Evolutionary conservation across 257 asterid species (phyloP), one percentile per base, ranked within the genome.

Genomic region (Cinchona pubescens): DNA sequence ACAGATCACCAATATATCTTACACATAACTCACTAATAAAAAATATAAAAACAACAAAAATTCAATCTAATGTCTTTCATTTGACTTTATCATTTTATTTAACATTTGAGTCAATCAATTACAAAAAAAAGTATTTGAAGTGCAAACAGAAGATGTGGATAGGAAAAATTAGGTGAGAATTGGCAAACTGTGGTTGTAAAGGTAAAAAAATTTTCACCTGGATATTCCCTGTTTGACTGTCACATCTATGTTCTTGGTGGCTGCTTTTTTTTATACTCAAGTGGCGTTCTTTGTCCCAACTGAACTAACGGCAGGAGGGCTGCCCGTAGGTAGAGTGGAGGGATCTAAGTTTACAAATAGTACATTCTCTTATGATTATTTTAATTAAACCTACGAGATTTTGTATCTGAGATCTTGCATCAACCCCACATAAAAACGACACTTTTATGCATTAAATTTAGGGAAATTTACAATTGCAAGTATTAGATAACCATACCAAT

Each of bases 171-270:
- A 21, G 32, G 19, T 7, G 25, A 35, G 46, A 38, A 25, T 2
- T 3, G 1, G 25, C 63, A n/a, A 25, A n/a, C 34, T 56, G 16
- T n/a, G 29, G 32, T 23, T 5, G 63, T 12, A 10, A 58, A 58
- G 19, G 21, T 27, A 14, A 19, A 53, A 42, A 12, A 1, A 9
- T 74, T 61, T 62, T 60, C 35, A 62, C n/a, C 40, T 1, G 78
- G 30, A 45, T 29, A 74, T 62, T 74, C 53, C 25, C 60, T 45
- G 71, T 19, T 74, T 32, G 49, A 74, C 70, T 45, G 70, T 74
- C 71, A 74, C 46, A 62, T 74, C 78, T 0, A 30, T 32, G 25
- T 43, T 74, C 29, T 37, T 62, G 58, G 61, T 69, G 61, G 60
- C 59, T 69, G 15, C 8, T 16, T 69, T 10, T 43, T 27, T 12